Evolutionary conservation across 352 stramenopile species (phyloP), one percentile per base, ranked within the genome.

Genomic region (Phytophthora quininea): DNA sequence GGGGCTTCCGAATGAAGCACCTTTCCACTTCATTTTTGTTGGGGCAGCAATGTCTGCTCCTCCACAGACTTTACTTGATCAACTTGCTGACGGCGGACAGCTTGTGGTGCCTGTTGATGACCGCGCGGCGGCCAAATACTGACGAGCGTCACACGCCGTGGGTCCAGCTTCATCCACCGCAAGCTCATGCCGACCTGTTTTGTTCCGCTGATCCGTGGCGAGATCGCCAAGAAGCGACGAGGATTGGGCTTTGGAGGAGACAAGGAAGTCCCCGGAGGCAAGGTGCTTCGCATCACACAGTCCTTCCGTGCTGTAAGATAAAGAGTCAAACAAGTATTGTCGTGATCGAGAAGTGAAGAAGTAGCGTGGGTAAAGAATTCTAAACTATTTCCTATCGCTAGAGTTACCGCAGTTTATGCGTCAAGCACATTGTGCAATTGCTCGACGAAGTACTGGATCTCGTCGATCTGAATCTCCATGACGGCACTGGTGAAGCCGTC

Each of bases 11-110:
- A 86, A 88, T n/a, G 76, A 94, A 55, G 86, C 76, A 6, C 96
- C 97, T 12, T 99, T 98, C 77, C 85, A 99, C 74, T 97, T 93
- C 57, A 99, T 99, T 66, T 96, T 99, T 73, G 96, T 99, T 0
- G 97, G 97, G 3, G 97, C 96, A 0, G 96, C 96, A 1, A 96
- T 96, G 3, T 86, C 91, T 19, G 71, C 64, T n/a, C 80, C 96
- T 9, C 97, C 97, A 0, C 68, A 78, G 14, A 68, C 81, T 9
- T 77, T 99, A 5, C 78, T 98, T 58, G 80, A 87, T n/a, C 94
- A 99, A 59, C 68, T 98, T 14, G 71, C 80, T 6, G 76, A 97
- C 3, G 89, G 90, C 30, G 96, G 96, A 1, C 75, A 91, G 8
- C 91, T 99, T 73, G 84, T 99, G 14, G 79, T 98, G 31, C 96